Base-by-base conservation (phyloP, 192 early-diverging fungal species). In the Entomortierella chlamydospora region DNA sequence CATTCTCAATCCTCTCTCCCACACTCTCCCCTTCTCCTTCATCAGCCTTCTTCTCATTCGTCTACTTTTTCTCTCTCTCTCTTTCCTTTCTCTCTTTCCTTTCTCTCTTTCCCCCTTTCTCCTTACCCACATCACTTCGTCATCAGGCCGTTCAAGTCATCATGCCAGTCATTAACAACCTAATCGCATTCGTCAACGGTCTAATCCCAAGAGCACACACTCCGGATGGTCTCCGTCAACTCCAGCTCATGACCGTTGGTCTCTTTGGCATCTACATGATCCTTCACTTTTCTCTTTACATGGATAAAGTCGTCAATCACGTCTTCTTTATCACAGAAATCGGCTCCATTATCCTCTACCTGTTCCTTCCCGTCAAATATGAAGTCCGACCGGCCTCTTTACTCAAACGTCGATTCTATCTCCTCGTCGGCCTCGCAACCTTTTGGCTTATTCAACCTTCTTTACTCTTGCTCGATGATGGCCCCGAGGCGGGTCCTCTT, bases 211-310 rank as follows among this genome's bases (percentile, higher is more conserved):
- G 37, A 0, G 25, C 29, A n/a, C 0, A 29, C 2, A 71, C 58
- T 18, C 26, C 50, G 8, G 25, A 71, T 9, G 69, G 69, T 18
- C 69, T 71, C 15, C 60, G 69, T 22, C 60, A 71, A 29, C 39
- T 57, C 33, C 71, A 73, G 47, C 47, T 65, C 55, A 59, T 49
- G 3, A 41, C 45, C 13, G 6, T 64, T 0, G 61, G 56, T 18
- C 57, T 64, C 15, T 23, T 42, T 1, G 28, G 51, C 34, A 26
- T 73, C 49, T 64, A 65, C 33, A 30, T 33, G 11, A 18, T 73
- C 28, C 63, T 73, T 15, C 71, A 73, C 31, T 17, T 64, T 47
- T 43, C 61, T 1, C 63, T 73, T 33, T 73, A 53, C 42, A 64
- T 64, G 56, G 71, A 59, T 29, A 61, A 54, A 22, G 49, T 72